These are phyloP conservation scores for Durotheca rogersii DNA, from an alignment of 495 filamentous ascomycete species.

Conservation along the genomic window DNA sequence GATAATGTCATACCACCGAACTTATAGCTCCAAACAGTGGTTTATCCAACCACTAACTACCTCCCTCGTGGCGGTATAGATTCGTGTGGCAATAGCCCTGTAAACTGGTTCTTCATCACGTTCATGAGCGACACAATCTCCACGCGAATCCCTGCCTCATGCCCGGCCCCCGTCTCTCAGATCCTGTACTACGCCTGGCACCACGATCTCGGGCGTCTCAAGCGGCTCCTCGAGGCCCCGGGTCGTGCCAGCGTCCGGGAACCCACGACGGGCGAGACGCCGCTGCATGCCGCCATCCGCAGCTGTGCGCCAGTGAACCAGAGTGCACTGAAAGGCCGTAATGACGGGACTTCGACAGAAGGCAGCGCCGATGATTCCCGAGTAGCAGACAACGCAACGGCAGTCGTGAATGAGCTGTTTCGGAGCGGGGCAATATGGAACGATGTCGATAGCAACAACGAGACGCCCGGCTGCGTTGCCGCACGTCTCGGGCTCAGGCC, in stretches of 20 bases:
- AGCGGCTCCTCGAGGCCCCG: constrained; percentile 64
- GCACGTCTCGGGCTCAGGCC: constrained; percentile 65
- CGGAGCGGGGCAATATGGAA: constrained; percentile 96
- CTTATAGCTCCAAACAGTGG: no score
- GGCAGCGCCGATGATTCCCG: constrained; percentile 39
- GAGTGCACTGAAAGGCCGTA: constrained; percentile 3
- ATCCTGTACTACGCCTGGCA: constrained; percentile 80
- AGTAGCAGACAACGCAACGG: constrained; percentile 55
- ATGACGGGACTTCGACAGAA: not conserved
- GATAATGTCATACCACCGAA: no score
- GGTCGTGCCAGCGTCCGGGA: constrained; percentile 76
- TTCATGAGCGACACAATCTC: constrained; percentile 46
- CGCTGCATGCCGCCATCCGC: constrained; percentile 87
- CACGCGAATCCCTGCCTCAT: constrained; percentile 47
- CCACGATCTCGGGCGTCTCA: constrained; percentile 76
- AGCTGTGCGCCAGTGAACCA: constrained; percentile 61
- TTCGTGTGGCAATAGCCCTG: no score
- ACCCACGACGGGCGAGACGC: constrained; percentile 78
- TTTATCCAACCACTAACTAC: no score
- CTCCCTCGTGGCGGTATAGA: no score
- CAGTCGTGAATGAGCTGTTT: constrained; percentile 74
- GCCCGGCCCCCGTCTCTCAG: constrained; percentile 47
- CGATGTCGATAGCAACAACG: constrained; percentile 77
- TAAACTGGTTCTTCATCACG: no score
- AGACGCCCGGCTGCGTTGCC: constrained; percentile 92